Evolutionary conservation across 2,329 filamentous ascomycete species (phyloP).

Genomic region (Bipolaris sorokiniana): DNA sequence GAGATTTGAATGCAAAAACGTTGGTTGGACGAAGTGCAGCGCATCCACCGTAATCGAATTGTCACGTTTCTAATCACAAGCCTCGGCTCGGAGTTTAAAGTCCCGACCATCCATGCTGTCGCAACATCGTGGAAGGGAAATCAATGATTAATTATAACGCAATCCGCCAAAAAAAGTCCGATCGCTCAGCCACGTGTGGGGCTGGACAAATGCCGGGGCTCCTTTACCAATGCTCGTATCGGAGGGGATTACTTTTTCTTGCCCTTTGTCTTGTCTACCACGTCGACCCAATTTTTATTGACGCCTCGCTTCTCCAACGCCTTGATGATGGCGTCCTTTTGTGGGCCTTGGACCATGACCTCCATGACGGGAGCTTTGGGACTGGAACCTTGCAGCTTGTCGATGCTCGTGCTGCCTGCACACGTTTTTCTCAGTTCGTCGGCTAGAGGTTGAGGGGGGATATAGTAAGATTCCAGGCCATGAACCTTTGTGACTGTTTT

Average conservation of each 20-base stretch:
- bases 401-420: conserved; percentile 70
- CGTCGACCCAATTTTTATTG: conserved; percentile 64
- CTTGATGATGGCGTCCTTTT: conserved; percentile 65
- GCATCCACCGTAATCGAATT: neutral
- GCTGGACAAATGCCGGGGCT: conserved; percentile 9
- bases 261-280: conserved; percentile 72
- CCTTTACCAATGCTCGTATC: neutral
- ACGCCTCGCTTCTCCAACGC: conserved; percentile 66
- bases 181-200: neutral
- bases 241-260: conserved; percentile 56
- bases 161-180: no score
- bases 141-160: neutral
- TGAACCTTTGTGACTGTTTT: conserved; percentile 70
- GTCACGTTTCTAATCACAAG: conserved; percentile 1
- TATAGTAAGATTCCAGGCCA: conserved; percentile 66
- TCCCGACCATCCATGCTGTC: neutral
- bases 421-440: conserved; percentile 72
- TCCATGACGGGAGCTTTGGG: conserved; percentile 70
- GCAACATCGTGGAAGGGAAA: neutral
- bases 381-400: conserved; percentile 63
- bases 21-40: neutral
- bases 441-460: conserved; percentile 65
- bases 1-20: neutral
- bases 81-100: conserved; percentile 13
- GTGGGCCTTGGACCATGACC: conserved; percentile 71